These are phyloP conservation scores for Eimeria maxima DNA, from an alignment of 169 alveolate genomes.

Conservation along the genomic window DNA sequence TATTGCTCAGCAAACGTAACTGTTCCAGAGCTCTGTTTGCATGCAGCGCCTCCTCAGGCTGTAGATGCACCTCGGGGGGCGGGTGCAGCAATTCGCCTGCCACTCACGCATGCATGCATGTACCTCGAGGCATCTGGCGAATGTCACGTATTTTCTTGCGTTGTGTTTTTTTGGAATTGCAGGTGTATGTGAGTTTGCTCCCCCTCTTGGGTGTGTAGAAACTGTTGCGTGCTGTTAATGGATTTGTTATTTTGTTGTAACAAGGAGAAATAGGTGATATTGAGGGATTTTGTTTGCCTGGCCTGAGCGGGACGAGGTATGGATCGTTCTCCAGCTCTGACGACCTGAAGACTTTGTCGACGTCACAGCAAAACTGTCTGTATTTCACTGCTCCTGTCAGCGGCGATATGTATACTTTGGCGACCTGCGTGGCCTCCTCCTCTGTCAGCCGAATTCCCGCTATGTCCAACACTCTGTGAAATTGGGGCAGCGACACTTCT, in stretches of 20 bases:
- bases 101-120: not conserved
- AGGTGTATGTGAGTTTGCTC: too few relatives aligned
- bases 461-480: not conserved
- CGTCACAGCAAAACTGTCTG: not conserved
- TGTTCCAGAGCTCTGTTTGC: not conserved
- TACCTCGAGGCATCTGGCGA: too few relatives aligned
- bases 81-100: not conserved
- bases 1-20: not conserved
- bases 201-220: too few relatives aligned
- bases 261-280: not conserved
- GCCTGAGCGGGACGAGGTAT: not conserved
- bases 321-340: not conserved
- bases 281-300: conserved; percentile 5
- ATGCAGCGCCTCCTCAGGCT: not conserved
- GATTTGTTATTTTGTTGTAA: too few relatives aligned
- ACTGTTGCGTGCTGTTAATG: too few relatives aligned
- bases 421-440: not conserved
- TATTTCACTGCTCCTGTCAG: not conserved
- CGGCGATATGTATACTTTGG: not conserved
- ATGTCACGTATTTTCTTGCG: too few relatives aligned
- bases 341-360: not conserved
- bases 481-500: not conserved
- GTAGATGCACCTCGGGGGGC: not conserved
- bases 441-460: conserved; percentile 25
- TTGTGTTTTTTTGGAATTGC: too few relatives aligned